Evolutionary conservation across 139 green algal genomes (phyloP), one percentile per base, ranked within the genome.

Genomic region (Chlorella sp.): DNA sequence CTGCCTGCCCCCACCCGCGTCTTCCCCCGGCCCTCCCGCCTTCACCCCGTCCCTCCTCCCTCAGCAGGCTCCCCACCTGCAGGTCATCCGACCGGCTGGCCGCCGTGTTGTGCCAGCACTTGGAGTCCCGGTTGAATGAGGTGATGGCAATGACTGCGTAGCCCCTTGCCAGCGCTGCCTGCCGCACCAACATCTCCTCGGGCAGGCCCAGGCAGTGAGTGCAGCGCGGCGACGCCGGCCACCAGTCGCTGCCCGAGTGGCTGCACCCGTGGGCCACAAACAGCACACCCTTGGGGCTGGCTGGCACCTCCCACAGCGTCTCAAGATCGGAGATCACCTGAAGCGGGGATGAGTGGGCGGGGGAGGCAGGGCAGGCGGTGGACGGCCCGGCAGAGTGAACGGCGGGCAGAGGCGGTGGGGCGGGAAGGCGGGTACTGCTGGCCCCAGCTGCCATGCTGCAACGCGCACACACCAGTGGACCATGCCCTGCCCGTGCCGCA

Each of bases 191-290:
- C 73, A 93, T 57, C 88, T 97, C 95, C 85, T 95, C 94, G 15
- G 95, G 94, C 71, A 96, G 89, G 94, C 94, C 95, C 80, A 92
- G 89, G 91, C 95, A 97, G 18, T 76, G 19, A 0, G 87, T 64
- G 91, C 95, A 97, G 57, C 26, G 48, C 0, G 81, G 30, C 34
- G 79, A 90, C 2, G 64, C 64, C 15, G 85, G 91, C 91, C 92
- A 96, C 68, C 90, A 96, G 91, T 97, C 95, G 15, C 88, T 87
- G n/a, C 92, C 94, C 4, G 71, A 88, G 73, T 97, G 95, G 71
- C 80, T 90, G 89, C 95, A 97, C 53, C 95, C 94, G 68, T 97
- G 95, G n/a, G 84, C 84, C 28, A 81, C 28, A 48, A 81, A 88
- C 84, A 88, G 84, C 68, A 81, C 84, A 30, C 68, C 84, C 40